These are phyloP conservation scores for Trichoderma sp. DNA, from an alignment of 2,329 filamentous ascomycete genomes.

Conservation along the genomic window DNA sequence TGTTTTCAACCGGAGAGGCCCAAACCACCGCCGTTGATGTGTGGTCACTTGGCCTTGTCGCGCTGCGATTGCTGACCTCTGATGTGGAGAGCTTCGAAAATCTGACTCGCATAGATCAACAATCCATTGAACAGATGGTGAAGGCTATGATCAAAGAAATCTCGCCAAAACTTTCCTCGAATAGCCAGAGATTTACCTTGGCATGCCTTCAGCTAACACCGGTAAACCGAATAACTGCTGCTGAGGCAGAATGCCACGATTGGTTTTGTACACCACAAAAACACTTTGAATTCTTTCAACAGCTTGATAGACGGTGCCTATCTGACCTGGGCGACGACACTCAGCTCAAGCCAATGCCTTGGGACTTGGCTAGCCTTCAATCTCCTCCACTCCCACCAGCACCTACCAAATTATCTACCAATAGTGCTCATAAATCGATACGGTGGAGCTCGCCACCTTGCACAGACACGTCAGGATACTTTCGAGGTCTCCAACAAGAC, in stretches of 20 bases:
- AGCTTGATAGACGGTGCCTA: constrained; percentile 31
- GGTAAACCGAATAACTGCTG: constrained; percentile 28
- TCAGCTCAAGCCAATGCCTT: constrained; percentile 35
- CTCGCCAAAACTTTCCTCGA: constrained; percentile 24
- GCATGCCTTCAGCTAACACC: constrained; percentile 33
- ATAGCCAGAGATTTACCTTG: constrained; percentile 32
- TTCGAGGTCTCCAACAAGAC: background rate
- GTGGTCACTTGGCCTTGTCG: constrained; percentile 51
- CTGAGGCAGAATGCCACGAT: constrained; percentile 31
- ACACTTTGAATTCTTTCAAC: constrained; percentile 33
- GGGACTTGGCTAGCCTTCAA: constrained; percentile 31
- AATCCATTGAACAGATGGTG: constrained; percentile 11
- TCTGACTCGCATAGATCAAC: constrained; percentile 30
- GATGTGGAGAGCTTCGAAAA: constrained; percentile 24
- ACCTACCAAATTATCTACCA: background rate
- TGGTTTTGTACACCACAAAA: constrained; percentile 36
- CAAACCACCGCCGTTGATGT: constrained; percentile 46
- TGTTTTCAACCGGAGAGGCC: constrained; percentile 24
- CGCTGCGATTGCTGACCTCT: constrained; percentile 36
- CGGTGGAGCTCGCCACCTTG: background rate
- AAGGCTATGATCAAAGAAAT: constrained; percentile 12
- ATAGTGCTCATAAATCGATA: background rate
- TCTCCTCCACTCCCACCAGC: background rate
- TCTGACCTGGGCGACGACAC: constrained; percentile 27
- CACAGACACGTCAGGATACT: background rate